Percentiles rank a stretch among this genome's conserved stretches.
Conservation (phyloP, 495 filamentous ascomycete species). For the Penicillium roqueforti region DNA sequence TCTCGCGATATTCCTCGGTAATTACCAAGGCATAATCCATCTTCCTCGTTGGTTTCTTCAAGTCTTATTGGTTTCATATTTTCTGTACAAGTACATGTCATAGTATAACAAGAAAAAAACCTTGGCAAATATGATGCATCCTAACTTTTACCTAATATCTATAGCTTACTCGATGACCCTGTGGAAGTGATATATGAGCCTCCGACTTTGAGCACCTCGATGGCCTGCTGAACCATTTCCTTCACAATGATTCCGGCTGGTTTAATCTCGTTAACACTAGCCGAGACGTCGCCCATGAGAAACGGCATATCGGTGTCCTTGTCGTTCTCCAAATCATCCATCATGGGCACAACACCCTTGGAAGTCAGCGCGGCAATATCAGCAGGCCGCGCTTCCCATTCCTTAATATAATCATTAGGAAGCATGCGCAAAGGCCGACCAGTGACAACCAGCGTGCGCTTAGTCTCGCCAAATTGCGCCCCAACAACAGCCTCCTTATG, state of each 20-base stretch:
- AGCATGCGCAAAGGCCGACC: conserved; percentile 75
- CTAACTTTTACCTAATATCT: no score
- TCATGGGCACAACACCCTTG: conserved; percentile 70
- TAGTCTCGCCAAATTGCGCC: conserved; percentile 69
- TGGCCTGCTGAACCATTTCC: conserved; percentile 81
- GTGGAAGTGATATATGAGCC: conserved; percentile 30
- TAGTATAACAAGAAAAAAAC: conserved; percentile 16
- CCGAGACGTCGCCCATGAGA: conserved; percentile 92
- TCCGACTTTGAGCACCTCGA: conserved; percentile 55
- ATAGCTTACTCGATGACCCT: conserved; percentile 33
- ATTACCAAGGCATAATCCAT: background rate
- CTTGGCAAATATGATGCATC: background rate
- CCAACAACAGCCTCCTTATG: conserved; percentile 80
- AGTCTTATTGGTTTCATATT: conserved; percentile 16
- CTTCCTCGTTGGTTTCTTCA: conserved; percentile 9
- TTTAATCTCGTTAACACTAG: conserved; percentile 64
- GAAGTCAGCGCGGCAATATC: conserved; percentile 68
- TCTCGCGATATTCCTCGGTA: background rate
- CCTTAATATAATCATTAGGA: conserved; percentile 74
- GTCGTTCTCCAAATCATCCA: conserved; percentile 72
- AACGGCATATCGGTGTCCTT: conserved; percentile 78
- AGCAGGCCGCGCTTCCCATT: conserved; percentile 70
- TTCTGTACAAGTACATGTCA: conserved; percentile 39
- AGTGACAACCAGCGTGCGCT: conserved; percentile 71
- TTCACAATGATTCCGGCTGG: conserved; percentile 77